A percentile compares a stretch with the other conserved stretches of the same genome.
phyloP scores from a whole-genome alignment of 2,329 filamentous ascomycete genomes.

The Neopestalotiopsis rosae region DNA sequence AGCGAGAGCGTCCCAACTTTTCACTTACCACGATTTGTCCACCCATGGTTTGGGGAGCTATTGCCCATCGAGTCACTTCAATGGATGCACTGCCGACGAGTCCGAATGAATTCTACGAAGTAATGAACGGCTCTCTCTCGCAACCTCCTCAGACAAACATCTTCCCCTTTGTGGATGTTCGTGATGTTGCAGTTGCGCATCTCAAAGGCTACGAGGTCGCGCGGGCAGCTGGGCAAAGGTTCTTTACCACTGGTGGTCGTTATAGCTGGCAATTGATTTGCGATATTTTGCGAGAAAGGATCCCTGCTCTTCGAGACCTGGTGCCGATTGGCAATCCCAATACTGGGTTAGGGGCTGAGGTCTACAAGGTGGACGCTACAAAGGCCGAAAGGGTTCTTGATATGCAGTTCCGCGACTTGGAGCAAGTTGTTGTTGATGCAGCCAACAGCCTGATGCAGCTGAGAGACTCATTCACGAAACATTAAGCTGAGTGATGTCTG shows the following conservation, averaged over 20 bases:
- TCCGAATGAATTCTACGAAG: not conserved
- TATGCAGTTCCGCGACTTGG: too few species aligned
- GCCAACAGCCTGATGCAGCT: too few species aligned
- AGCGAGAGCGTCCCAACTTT: not conserved
- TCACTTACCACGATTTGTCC: not conserved
- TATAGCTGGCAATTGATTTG: too few species aligned
- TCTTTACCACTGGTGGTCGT: not conserved
- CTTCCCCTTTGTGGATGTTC: not conserved
- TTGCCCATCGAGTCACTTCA: not conserved
- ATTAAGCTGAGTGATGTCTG: too few species aligned
- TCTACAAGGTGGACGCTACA: too few species aligned
- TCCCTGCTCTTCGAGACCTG: too few species aligned
- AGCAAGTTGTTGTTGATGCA: too few species aligned
- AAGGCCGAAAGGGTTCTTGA: too few species aligned
- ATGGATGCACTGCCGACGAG: not conserved
- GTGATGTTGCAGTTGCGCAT: slow-evolving; percentile 22
- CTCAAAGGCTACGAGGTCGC: not conserved
- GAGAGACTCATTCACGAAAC: too few species aligned
- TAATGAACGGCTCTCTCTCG: not conserved
- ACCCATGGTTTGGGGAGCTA: not conserved
- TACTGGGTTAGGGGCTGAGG: too few species aligned
- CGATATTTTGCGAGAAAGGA: too few species aligned
- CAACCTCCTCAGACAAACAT: not conserved
- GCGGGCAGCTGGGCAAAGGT: not conserved
- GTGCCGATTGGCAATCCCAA: too few species aligned